These are phyloP conservation scores for Kuraishia borneana DNA, from an alignment of 805 yeast species.

Conservation along the genomic window DNA sequence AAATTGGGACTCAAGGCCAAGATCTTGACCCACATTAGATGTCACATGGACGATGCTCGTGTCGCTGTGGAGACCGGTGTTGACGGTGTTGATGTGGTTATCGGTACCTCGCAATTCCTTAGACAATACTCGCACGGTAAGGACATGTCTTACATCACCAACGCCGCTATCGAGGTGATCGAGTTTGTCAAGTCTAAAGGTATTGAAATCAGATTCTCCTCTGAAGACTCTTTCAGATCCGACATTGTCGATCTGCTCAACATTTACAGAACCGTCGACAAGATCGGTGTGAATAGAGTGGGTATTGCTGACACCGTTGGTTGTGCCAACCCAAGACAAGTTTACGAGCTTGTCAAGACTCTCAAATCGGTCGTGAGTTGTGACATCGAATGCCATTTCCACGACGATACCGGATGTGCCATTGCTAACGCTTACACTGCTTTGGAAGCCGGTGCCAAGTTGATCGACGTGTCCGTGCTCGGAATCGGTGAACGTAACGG, in stretches of 20 bases:
- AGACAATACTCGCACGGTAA: slow-evolving; percentile 96
- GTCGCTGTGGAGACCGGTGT: slow-evolving; percentile 98
- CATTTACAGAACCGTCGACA: slow-evolving; percentile 92
- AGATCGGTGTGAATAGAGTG: slow-evolving; percentile 95
- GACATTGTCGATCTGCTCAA: slow-evolving; percentile 91
- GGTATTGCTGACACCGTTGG: slow-evolving; percentile 99
- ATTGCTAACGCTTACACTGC: slow-evolving; percentile 98
- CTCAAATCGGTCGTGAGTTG: slow-evolving; percentile 88
- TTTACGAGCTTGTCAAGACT: slow-evolving; percentile 90
- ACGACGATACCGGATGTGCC: slow-evolving; percentile 98
- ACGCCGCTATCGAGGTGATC: slow-evolving; percentile 91
- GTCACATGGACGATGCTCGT: slow-evolving; percentile 98
- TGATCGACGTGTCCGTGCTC: slow-evolving; percentile 88
- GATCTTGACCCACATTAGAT: slow-evolving; percentile 91
- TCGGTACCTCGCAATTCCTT: slow-evolving; percentile 92
- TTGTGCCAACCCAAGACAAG: slow-evolving; percentile 98
- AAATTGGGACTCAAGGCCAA: slow-evolving; percentile 93
- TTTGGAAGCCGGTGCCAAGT: slow-evolving; percentile 92
- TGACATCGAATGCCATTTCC: slow-evolving; percentile 98
- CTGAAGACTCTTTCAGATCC: slow-evolving; percentile 96
- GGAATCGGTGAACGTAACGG: slow-evolving; percentile 99
- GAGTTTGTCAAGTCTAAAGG: slow-evolving; percentile 96
- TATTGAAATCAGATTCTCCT: slow-evolving; percentile 91
- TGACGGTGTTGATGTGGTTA: slow-evolving; percentile 97
- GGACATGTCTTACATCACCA: slow-evolving; percentile 96